Base-by-base conservation (phyloP, 352 stramenopile species). In the Globisporangium megalacanthum region DNA sequence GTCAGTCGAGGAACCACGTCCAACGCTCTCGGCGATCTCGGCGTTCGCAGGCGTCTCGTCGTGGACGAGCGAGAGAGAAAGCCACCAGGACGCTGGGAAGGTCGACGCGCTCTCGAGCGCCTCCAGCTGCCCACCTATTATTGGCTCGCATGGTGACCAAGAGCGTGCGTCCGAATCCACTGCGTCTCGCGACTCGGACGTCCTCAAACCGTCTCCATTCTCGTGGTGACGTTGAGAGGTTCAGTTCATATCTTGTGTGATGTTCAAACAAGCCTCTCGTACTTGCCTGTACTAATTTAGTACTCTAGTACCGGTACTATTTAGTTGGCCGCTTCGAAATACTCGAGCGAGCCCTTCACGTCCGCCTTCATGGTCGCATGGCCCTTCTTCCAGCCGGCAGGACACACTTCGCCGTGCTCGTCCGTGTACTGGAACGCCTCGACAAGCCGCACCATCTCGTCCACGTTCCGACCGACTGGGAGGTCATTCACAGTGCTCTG, bases 391-490 rank as follows among this genome's bases (percentile, higher is more conserved):
- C 90, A 97, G 58, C 79, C 79, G n/a, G 88, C 88, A 8, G 89
- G 91, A 69, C 90, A 97, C 50, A 92, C 82, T 54, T 97, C 90
- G 51, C 88, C 89, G 70, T 97, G 86, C 68, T 97, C 79, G 31
- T 92, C 91, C 51, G 84, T 69, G 72, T 92, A 97, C 70, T 98
- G 83, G 79, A 97, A 95, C 5, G 90, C 92, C 62, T 97, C 74
- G 7, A 98, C 62, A n/a, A 98, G 71, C 48, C 92, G 86, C 56
- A 97, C 64, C 31, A 89, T 83, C 60, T 97, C 91, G 72, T 97
- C 90, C 29, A 96, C 89, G 61, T 84, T 95, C 60, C 89, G 81
- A 52, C 89, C 89, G 17, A 96, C 78, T 6, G 89, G 84, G 54
- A 95, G 54, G 68, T 97, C 84, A 59, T 97, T 97, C 45, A 97